Base-by-base conservation (phyloP, 768 basidiomycete genomes). In the Krasilnikovozyma curviuscula region DNA sequence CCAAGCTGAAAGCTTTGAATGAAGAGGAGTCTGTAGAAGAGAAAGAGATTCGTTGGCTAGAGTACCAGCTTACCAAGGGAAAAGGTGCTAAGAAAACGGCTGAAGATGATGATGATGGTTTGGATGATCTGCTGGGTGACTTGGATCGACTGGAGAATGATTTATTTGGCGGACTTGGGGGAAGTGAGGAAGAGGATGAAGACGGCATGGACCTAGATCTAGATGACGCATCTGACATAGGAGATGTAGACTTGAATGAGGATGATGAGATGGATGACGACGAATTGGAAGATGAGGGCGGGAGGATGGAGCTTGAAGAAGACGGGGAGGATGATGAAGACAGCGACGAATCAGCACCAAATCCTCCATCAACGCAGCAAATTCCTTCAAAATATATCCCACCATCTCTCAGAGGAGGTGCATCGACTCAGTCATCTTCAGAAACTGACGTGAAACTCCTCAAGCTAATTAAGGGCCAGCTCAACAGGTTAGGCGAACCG, bases 401-500 rank as follows among this genome's bases (percentile, higher is more conserved):
- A 29, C 50, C 50, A 0, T 44, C 50, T 0, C 45, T 52, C 12
- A 31, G 50, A 14, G 50, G 45, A 2, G 40, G 50, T n/a, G 35
- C 43, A 21, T 24, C 34, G 5, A 46, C 50, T 23, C 33, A 46
- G 18, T 25, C 50, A 9, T 40, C 43, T 21, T 28, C 47, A 3
- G 37, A 33, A 18, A 16, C 46, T 33, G 52, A 62, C 18, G 56
- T 69, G 12, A 82, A 80, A 63, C 69, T 93, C 30, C 73, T 69
- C 3, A 71, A 78, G 40, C 82, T 80, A 56, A 64, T 84, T 25
- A 88, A 93, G 65, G 89, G 86, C 60, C 65, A 86, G 16, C 70
- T 93, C 40, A 93, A 95, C 64, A 73, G 81, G 84, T 83, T 91
- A 76, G 84, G 79, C 55, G 89, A 95, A 60, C 25, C 10, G 28